Percentiles rank a stretch among this genome's conserved stretches.
phyloP scores from a whole-genome alignment of 305 asterid genomes.

The Solanum hybrid region DNA sequence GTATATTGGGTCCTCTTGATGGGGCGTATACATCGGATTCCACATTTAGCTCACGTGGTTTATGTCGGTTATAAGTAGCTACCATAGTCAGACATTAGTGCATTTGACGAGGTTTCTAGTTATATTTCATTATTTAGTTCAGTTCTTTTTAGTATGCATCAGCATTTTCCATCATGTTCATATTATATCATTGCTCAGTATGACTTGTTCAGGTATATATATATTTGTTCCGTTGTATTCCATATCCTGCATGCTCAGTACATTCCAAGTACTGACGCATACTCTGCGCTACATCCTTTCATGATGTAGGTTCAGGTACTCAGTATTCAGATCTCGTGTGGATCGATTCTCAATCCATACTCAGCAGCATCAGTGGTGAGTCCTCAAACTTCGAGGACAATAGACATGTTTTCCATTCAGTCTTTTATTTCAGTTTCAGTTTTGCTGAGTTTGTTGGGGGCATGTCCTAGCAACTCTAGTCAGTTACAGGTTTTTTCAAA shows the following conservation, averaged over 20 bases:
- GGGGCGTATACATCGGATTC: background rate
- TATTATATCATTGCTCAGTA: background rate
- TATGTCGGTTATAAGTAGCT: background rate
- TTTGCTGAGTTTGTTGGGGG: background rate
- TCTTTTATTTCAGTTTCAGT: too few relatives aligned
- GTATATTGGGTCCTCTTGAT: background rate
- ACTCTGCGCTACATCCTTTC: background rate
- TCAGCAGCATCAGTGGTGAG: background rate
- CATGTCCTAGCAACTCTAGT: background rate
- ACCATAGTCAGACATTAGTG: background rate
- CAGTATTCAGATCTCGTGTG: background rate
- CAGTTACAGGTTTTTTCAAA: background rate
- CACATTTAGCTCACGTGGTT: background rate
- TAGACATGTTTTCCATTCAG: background rate
- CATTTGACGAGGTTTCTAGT: background rate
- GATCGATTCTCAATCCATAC: background rate
- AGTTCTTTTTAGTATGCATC: background rate
- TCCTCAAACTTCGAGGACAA: background rate
- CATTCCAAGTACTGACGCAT: background rate
- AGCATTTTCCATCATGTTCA: background rate
- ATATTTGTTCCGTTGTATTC: background rate
- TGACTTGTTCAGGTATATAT: background rate
- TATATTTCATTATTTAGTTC: background rate
- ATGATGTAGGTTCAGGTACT: background rate
- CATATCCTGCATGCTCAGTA: background rate